Base-by-base conservation (phyloP, 768 basidiomycete species). In the Amanita muscaria region DNA sequence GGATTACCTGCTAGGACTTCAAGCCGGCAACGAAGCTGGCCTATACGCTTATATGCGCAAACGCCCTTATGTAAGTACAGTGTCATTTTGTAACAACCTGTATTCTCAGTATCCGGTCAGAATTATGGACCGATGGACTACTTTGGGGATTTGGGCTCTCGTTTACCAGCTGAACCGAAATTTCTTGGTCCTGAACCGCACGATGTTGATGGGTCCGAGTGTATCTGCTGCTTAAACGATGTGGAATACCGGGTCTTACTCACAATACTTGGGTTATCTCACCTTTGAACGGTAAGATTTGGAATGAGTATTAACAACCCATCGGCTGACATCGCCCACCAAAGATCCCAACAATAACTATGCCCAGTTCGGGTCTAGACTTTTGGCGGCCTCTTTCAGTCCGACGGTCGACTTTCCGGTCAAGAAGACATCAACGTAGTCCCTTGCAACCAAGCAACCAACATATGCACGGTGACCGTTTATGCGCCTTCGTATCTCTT, bases 21-120 rank as follows among this genome's bases (percentile, higher is more conserved):
- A 88, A 58, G 72, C 77, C 3, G 86, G 79, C 1, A 88, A 89
- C 59, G 84, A 88, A 60, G 74, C 66, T 10, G 75, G 76, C 58
- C 59, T 76, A 31, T 79, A 76, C 47, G 69, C 52, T 1, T 44
- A 50, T 16, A 71, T 70, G 49, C 58, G 56, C 0, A 69, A 71
- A 55, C 66, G 71, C 16, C 58, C 62, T 1, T 18, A 49, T 5
- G 63, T 60, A 27, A 41, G 50, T 36, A 36, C 21, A n/a, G 18
- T 22, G 2, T 33, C 34, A n/a, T 4, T 36, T 6, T 18, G 9
- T 4, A 18, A 4, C 10, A 19, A 36, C 10, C 5, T 19, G 18
- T 15, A n/a, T 10, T 3, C 10, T 2, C 4, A 19, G 24, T 23
- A 23, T 15, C 12, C 4, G 15, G 4, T 4, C 23, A 40, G 38